Percentiles rank a stretch among this genome's conserved stretches.
Evolutionary conservation across 768 basidiomycete species (phyloP).

Genomic region (Serpula lacrymans): DNA sequence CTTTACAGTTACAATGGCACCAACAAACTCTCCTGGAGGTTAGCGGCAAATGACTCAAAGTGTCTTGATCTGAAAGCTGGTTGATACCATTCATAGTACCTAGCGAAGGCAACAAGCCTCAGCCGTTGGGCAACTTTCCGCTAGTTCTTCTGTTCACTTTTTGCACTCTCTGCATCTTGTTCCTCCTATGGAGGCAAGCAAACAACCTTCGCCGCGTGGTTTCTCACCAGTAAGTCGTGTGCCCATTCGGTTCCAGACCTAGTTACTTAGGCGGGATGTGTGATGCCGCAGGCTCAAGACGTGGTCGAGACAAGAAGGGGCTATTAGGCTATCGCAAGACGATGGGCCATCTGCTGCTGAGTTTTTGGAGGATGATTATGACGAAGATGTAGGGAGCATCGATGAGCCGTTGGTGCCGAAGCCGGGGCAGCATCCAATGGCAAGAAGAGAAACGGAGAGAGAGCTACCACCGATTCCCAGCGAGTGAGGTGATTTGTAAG

Average conservation of each 20-base stretch:
- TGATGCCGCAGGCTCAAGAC: conserved; percentile 48
- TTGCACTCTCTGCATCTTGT: conserved; percentile 54
- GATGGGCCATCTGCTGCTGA: conserved; percentile 69
- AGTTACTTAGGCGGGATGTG: conserved; percentile 1
- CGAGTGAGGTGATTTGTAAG: no score
- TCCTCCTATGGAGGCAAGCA: conserved; percentile 62
- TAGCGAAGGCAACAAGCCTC: conserved; percentile 54
- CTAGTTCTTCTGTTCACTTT: conserved; percentile 55
- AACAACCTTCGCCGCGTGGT: conserved; percentile 54
- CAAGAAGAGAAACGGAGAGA: no score
- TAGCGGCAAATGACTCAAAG: no score
- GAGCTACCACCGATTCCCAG: no score
- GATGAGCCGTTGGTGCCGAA: conserved; percentile 20
- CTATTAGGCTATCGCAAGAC: conserved; percentile 65
- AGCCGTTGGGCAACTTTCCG: conserved; percentile 58
- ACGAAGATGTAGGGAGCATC: conserved; percentile 42
- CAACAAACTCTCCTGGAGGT: no score
- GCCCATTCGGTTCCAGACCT: not conserved
- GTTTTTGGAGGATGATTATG: conserved; percentile 59
- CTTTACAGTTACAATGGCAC: no score
- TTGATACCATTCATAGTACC: no score
- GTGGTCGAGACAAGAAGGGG: conserved; percentile 50
- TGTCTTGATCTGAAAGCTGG: no score
- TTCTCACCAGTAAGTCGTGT: conserved; percentile 61
- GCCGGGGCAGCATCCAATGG: conserved; percentile 9